Evolutionary conservation across 371 early-diverging fungal genomes (phyloP), one percentile per base, ranked within the genome.

Genomic region (Capniomyces stellatus): DNA sequence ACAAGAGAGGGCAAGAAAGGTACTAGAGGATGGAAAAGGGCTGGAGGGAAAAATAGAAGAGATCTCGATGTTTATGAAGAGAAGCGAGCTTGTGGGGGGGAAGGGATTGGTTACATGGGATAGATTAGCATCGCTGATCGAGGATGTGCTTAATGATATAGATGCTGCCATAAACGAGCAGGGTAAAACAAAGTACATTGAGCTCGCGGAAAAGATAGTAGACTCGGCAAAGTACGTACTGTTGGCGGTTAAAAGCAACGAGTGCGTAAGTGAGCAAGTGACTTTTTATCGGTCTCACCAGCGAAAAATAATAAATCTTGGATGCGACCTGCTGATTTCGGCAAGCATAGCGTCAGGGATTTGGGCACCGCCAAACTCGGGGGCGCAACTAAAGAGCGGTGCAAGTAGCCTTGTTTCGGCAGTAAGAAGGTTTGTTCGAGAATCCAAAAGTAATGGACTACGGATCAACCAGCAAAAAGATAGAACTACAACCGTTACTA

Each of bases 141-240:
- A 86, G 30, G 73, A 78, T 44, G 71, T 75, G 24, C 73, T 86
- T 27, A n/a, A n/a, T n/a, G n/a, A n/a, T n/a, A n/a, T n/a, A n/a
- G 74, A 75, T 53, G 43, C 63, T 24, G 70, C 83, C 0, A 78
- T 75, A n/a, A 80, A 80, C 55, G 61, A 70, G 15, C 71, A 70
- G 43, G 57, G 63, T 43, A 80, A 79, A 63, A 61, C 73, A 42
- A 70, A 75, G 29, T 87, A 76, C 55, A 54, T 81, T 25, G 56
- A 64, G n/a, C 69, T 73, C 49, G 59, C 79, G 39, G 62, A 72
- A 0, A 58, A 60, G 21, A 73, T 90, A 21, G 83, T 89, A 3
- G 75, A 82, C 30, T 76, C 87, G 15, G 80, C 91, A 48, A 80
- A 87, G 23, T 75, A 77, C 48, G 82, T 94, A 83, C 72, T 94